A percentile compares a stretch with the other conserved stretches of the same genome.
Evolutionary conservation across 305 asterid species (phyloP).

Genomic region (Fraxinus greggii): DNA sequence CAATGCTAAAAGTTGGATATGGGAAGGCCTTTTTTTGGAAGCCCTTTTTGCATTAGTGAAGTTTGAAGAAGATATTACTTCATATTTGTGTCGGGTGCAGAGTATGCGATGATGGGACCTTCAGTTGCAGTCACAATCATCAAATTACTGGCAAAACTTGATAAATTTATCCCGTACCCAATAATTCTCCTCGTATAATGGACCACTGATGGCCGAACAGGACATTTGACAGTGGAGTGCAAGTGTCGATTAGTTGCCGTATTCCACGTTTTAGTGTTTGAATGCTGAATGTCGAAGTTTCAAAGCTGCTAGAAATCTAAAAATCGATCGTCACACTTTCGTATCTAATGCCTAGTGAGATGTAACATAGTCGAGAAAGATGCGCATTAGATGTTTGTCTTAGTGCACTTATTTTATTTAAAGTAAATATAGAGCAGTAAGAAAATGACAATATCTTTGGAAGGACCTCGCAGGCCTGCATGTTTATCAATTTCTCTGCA

Average conservation of each 20-base stretch:
- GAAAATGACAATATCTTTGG: background rate
- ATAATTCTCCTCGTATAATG: background rate
- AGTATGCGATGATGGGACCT: slow-evolving; percentile 15
- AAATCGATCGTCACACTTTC: background rate
- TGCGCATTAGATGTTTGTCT: too few relatives aligned
- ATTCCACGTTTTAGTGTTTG: background rate
- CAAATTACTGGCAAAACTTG: background rate
- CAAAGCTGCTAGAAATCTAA: background rate
- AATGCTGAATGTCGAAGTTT: background rate
- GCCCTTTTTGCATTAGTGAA: slow-evolving; percentile 18
- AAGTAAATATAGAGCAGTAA: too few relatives aligned
- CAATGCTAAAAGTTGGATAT: slow-evolving; percentile 11
- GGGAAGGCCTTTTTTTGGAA: slow-evolving; percentile 9
- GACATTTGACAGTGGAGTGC: background rate
- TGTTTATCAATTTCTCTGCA: background rate
- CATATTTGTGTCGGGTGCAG: background rate
- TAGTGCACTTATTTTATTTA: too few relatives aligned
- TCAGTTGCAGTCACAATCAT: slow-evolving; percentile 16
- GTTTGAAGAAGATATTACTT: slow-evolving; percentile 11
- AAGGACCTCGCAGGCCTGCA: background rate
- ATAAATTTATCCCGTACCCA: background rate
- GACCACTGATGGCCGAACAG: background rate
- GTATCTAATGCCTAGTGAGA: background rate
- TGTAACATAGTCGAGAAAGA: background rate
- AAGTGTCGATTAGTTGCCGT: background rate